These are phyloP conservation scores for Rhizopogon vinicolor DNA, from an alignment of 768 basidiomycete genomes.

Conservation along the genomic window DNA sequence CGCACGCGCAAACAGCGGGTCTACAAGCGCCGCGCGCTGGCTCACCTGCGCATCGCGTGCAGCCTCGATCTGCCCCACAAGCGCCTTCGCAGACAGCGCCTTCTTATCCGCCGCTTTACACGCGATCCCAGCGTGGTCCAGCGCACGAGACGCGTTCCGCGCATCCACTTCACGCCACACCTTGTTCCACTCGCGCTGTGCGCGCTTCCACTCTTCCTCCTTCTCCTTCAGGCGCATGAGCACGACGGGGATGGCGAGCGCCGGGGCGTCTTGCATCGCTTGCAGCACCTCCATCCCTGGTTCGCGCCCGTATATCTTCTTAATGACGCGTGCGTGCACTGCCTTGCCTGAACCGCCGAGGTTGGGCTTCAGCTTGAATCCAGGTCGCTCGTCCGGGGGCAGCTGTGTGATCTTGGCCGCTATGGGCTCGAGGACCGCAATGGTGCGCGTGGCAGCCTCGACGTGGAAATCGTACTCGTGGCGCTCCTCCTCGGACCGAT, in stretches of 20 bases:
- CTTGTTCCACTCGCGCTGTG: conserved; percentile 97
- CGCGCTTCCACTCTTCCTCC: conserved; percentile 98
- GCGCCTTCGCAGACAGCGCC: conserved; percentile 64
- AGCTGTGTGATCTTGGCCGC: conserved; percentile 82
- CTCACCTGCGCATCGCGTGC: conserved; percentile 79
- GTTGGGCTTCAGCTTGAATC: conserved; percentile 86
- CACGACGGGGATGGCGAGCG: conserved; percentile 85
- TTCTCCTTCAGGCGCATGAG: conserved; percentile 64
- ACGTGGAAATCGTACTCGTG: conserved; percentile 99
- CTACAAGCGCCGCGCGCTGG: conserved; percentile 57
- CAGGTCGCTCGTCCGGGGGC: conserved; percentile 68
- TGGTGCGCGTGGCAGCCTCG: conserved; percentile 90
- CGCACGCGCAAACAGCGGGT: conserved; percentile 52
- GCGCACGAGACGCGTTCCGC: conserved; percentile 86
- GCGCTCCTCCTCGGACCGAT: conserved; percentile 94
- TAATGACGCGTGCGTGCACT: conserved; percentile 89
- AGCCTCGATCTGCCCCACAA: conserved; percentile 82
- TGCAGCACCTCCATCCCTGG: conserved; percentile 76
- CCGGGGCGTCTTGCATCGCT: conserved; percentile 91
- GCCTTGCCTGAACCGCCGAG: conserved; percentile 80
- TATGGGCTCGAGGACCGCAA: conserved; percentile 86
- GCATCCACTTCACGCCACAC: conserved; percentile 97
- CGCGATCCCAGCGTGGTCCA: conserved; percentile 89
- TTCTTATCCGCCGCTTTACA: conserved; percentile 94
- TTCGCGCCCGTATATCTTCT: conserved; percentile 95